Conservation (phyloP, 768 basidiomycete genomes). For the Boletellus ananas region DNA sequence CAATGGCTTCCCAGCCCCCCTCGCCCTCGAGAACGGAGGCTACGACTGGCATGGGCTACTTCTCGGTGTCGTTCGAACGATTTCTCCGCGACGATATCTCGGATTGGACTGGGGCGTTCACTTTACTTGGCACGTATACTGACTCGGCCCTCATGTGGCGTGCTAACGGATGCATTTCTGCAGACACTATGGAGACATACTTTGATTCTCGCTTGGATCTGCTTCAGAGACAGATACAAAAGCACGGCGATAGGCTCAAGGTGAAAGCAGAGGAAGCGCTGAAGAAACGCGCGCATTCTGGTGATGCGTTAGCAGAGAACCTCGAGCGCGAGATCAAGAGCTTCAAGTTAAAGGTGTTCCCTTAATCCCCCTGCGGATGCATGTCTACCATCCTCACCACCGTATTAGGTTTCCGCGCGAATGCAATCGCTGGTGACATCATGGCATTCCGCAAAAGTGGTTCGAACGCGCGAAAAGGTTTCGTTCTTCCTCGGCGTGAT, state of each 20-base stretch:
- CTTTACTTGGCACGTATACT: constrained; percentile 64
- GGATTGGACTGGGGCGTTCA: constrained; percentile 80
- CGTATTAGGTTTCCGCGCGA: constrained; percentile 66
- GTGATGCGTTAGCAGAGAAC: constrained; percentile 68
- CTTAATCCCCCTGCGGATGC: neutral
- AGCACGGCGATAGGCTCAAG: constrained; percentile 81
- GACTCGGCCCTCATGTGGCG: neutral
- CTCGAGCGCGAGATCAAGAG: constrained; percentile 83
- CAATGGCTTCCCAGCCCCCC: constrained; percentile 35
- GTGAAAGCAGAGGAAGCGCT: constrained; percentile 77
- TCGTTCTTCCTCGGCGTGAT: constrained; percentile 95
- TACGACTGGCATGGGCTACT: constrained; percentile 44
- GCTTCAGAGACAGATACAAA: constrained; percentile 79
- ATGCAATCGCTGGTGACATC: constrained; percentile 73
- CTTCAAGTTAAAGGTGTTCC: constrained; percentile 76
- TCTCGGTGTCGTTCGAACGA: constrained; percentile 68
- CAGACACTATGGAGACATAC: constrained; percentile 93
- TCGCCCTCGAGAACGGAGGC: constrained; percentile 36
- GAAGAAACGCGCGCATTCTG: constrained; percentile 53
- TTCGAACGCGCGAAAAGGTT: constrained; percentile 77
- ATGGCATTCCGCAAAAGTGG: constrained; percentile 92
- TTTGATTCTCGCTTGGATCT: constrained; percentile 89
- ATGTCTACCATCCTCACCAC: constrained; percentile 5
- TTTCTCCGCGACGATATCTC: constrained; percentile 71
- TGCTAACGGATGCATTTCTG: neutral